phyloP scores from a whole-genome alignment of 2,329 filamentous ascomycete genomes.

The Byssochlamys sp. region DNA sequence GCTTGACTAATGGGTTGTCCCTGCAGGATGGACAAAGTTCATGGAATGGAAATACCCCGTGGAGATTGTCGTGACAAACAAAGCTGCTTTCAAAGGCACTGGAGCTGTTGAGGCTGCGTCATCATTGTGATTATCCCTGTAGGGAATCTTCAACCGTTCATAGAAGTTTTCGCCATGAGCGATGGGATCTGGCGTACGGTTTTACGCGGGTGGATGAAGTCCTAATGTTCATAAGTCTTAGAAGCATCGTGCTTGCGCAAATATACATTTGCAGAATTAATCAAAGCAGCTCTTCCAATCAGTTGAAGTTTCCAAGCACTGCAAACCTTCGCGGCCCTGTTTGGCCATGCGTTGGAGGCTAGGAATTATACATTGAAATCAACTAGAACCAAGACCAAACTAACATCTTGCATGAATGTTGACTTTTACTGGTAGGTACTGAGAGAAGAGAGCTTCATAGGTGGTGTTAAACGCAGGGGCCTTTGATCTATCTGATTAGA shows the following conservation, averaged over 20 bases:
- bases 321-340: background rate
- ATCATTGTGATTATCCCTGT: slow-evolving; percentile 21
- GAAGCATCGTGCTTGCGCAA: background rate
- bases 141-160: background rate
- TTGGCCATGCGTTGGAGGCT: background rate
- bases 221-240: background rate
- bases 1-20: slow-evolving; percentile 1
- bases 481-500: background rate
- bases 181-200: background rate
- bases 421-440: background rate
- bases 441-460: background rate
- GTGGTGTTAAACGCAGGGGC: background rate
- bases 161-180: background rate
- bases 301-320: background rate
- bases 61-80: slow-evolving; percentile 56
- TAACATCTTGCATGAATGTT: background rate
- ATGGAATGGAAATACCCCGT: slow-evolving; percentile 92
- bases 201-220: background rate
- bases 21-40: slow-evolving; percentile 74
- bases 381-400: background rate
- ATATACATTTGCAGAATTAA: background rate
- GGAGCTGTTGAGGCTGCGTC: slow-evolving; percentile 52
- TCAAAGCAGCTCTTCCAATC: background rate
- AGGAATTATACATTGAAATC: background rate
- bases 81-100: slow-evolving; percentile 52